Evolutionary conservation across 495 filamentous ascomycete genomes (phyloP), one percentile per base, ranked within the genome.

Genomic region (Tuber magnatum): DNA sequence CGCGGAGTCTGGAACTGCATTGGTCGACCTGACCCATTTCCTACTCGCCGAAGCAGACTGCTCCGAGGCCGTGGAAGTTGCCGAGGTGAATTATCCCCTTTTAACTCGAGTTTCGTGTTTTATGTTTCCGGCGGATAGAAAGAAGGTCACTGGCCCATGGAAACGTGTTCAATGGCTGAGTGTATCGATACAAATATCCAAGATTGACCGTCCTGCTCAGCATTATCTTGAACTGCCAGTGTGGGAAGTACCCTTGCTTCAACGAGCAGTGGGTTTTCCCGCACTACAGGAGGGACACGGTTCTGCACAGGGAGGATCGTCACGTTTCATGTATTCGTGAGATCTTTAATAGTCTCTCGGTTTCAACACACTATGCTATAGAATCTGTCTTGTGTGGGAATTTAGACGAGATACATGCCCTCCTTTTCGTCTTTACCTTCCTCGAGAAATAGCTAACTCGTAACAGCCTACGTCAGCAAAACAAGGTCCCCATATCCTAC

Each of bases 111-210:
- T 65, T 68, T 69, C 40, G 28, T 68, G 51, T 44, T 44, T 44
- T 42, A 46, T 35, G 46, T 42, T 73, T 16, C 32, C 43, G 61
- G 72, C 78, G 92, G 93, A 92, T 87, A 92, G 89, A 85, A 92
- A 97, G 94, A 97, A 97, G 91, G 92, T 90, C 91, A 86, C 91
- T 87, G 86, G 83, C 85, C 87, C 48, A 65, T 71, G 68, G 74
- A 42, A 76, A 75, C 83, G 84, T 87, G 85, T 75, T 87, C 85
- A 83, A 83, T 92, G 87, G 87, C 85, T 83, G 88, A 88, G 88
- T 86, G 89, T 61, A 91, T 88, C 92, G 93, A 97, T 97, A 97
- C 93, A 92, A 91, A 86, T 92, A 89, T 91, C 93, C 93, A 82
- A 97, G 83, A 97, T 85, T 43, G 87, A 89, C 73, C 77, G 80